Conservation (phyloP, 139 green algal species). For the Chlamydomonas urium region DNA sequence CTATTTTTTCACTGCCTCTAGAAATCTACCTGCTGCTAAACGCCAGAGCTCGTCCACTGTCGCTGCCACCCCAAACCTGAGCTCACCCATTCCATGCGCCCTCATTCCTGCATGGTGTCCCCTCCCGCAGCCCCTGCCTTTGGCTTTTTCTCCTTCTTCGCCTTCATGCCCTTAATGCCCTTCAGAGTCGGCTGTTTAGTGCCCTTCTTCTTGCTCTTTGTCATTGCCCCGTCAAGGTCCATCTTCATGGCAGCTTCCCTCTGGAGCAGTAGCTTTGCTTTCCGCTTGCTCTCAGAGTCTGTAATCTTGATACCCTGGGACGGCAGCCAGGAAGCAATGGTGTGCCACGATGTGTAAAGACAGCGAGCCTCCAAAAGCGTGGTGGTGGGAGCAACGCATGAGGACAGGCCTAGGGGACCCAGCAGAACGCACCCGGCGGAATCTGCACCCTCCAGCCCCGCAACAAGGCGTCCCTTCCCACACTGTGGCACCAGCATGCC, state of each 20-base stretch:
- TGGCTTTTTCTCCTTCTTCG: too few relatives aligned
- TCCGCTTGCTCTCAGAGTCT: conserved; percentile 13
- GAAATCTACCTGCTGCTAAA: too few relatives aligned
- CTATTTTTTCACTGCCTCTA: too few relatives aligned
- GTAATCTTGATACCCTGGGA: conserved; percentile 18
- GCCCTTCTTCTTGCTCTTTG: conserved; percentile 1
- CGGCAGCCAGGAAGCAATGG: not conserved
- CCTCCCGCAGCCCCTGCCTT: too few relatives aligned
- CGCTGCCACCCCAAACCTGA: too few relatives aligned
- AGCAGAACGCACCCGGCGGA: not conserved
- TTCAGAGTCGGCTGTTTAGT: not conserved
- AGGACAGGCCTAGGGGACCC: not conserved
- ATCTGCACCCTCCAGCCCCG: not conserved
- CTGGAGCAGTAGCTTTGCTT: conserved; percentile 6
- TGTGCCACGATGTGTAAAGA: not conserved
- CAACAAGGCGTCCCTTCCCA: not conserved
- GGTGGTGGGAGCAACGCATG: not conserved
- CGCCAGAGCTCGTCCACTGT: too few relatives aligned
- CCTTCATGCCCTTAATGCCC: too few relatives aligned
- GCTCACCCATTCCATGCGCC: too few relatives aligned
- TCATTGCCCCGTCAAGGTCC: not conserved
- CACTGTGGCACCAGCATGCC: not conserved
- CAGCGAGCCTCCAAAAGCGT: not conserved
- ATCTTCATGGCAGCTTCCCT: conserved; percentile 8
- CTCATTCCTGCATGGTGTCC: too few relatives aligned